phyloP scores from a whole-genome alignment of 2,329 filamentous ascomycete species.

The Xenosphaeropsis pyriputrescens region DNA sequence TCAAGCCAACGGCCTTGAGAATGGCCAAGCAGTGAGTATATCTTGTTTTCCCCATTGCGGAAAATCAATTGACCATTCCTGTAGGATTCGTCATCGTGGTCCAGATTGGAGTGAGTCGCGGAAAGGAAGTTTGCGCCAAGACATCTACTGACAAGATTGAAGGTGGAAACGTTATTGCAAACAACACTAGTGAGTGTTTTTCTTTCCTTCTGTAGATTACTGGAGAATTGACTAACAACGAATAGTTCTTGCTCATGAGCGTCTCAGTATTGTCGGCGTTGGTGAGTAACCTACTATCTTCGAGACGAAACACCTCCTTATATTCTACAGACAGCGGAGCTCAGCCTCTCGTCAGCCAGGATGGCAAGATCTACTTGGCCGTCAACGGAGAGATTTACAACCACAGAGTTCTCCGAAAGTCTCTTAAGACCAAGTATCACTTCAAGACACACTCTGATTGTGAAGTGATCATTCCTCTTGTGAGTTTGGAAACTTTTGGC shows the following conservation, averaged over 20 bases:
- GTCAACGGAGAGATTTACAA: conserved; percentile 99
- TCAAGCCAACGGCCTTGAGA: conserved; percentile 88
- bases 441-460: conserved; percentile 99
- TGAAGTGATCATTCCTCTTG: conserved; percentile 95
- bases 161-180: conserved; percentile 81
- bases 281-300: conserved; percentile 39
- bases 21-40: conserved; percentile 79
- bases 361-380: conserved; percentile 75
- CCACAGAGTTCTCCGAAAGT: conserved; percentile 87
- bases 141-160: conserved; percentile 3
- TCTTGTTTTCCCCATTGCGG: conserved; percentile 5
- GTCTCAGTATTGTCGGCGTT: conserved; percentile 93
- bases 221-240: conserved; percentile 7
- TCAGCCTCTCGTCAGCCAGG: conserved; percentile 86
- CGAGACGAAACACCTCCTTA: conserved; percentile 1
- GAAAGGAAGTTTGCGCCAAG: conserved; percentile 5
- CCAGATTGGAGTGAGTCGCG: conserved; percentile 87
- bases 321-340: conserved; percentile 68
- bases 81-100: conserved; percentile 83
- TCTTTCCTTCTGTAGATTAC: not conserved
- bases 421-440: conserved; percentile 68
- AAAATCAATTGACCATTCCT: conserved; percentile 24
- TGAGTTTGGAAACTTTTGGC: conserved; percentile 28
- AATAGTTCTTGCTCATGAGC: conserved; percentile 87
- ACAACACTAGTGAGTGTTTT: conserved; percentile 67